Percentiles rank a stretch among this genome's conserved stretches.
Evolutionary conservation across 2,329 filamentous ascomycete genomes (phyloP).

Genomic region (Allantophomopsis lycopodina): DNA sequence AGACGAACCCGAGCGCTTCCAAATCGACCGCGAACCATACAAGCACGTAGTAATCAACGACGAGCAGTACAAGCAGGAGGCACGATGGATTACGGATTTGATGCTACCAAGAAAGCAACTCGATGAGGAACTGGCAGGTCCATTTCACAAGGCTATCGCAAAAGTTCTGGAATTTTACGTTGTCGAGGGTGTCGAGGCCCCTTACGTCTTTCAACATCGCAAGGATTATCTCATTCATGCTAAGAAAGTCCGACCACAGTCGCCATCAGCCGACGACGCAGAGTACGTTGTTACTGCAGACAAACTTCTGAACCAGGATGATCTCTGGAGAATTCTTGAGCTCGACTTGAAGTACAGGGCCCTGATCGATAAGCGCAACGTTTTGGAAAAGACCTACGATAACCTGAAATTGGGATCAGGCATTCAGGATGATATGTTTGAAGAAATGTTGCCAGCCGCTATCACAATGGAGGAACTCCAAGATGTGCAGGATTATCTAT

Average conservation of each 20-base stretch:
- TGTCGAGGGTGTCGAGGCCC: slow-evolving; percentile 86
- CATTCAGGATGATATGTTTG: slow-evolving; percentile 61
- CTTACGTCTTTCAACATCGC: slow-evolving; percentile 95
- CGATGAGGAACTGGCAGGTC: slow-evolving; percentile 54
- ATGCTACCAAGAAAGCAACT: slow-evolving; percentile 70
- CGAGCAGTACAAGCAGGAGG: slow-evolving; percentile 82
- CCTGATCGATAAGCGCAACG: slow-evolving; percentile 80
- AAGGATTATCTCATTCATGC: slow-evolving; percentile 96
- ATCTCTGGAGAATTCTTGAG: slow-evolving; percentile 91
- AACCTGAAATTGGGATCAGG: slow-evolving; percentile 49
- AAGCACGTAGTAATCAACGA: slow-evolving; percentile 66
- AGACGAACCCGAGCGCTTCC: slow-evolving; percentile 89
- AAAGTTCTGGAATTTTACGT: slow-evolving; percentile 95
- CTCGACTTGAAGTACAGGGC: slow-evolving; percentile 91
- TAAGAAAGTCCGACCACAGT: slow-evolving; percentile 46
- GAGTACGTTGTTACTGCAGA: slow-evolving; percentile 67
- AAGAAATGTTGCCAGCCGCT: slow-evolving; percentile 68
- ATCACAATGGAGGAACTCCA: slow-evolving; percentile 90
- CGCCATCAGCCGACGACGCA: slow-evolving; percentile 54
- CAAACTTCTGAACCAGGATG: slow-evolving; percentile 81
- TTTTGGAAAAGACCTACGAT: slow-evolving; percentile 66
- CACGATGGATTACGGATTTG: slow-evolving; percentile 79
- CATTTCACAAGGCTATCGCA: slow-evolving; percentile 77
- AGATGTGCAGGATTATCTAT: slow-evolving; percentile 89
- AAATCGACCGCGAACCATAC: slow-evolving; percentile 82